These are phyloP conservation scores for Erythrophleum fordii DNA, from an alignment of 306 rosid species.

Conservation along the genomic window DNA sequence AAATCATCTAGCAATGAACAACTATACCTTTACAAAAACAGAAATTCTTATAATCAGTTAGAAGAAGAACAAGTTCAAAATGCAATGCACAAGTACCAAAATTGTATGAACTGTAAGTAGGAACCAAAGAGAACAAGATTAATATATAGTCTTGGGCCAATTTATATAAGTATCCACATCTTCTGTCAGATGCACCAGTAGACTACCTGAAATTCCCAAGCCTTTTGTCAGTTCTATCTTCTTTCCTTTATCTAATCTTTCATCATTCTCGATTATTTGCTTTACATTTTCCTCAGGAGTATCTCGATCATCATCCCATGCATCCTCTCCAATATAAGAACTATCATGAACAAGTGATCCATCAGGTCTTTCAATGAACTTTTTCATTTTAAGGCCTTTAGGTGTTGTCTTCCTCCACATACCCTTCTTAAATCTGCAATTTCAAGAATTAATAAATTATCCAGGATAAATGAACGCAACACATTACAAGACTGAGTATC, in stretches of 20 bases:
- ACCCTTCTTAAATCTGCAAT: slow-evolving; percentile 83
- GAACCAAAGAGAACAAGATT: slow-evolving; percentile 29
- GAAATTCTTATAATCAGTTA: neutral
- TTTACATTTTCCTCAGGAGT: slow-evolving; percentile 60
- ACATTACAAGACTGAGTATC: slow-evolving; percentile 11
- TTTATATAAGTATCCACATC: neutral
- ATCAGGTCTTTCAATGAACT: slow-evolving; percentile 78
- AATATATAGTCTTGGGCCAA: neutral
- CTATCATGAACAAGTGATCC: slow-evolving; percentile 85
- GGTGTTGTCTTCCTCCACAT: slow-evolving; percentile 89
- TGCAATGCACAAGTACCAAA: neutral
- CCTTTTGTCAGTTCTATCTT: slow-evolving; percentile 68
- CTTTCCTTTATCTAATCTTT: slow-evolving; percentile 58
- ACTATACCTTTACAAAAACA: neutral
- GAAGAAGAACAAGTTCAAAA: neutral
- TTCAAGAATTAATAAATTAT: slow-evolving; percentile 23
- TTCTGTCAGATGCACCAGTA: neutral
- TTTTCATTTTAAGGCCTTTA: slow-evolving; percentile 89
- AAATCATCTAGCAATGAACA: slow-evolving; percentile 21
- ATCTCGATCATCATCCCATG: slow-evolving; percentile 85
- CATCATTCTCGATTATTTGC: slow-evolving; percentile 64
- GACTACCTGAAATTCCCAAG: slow-evolving; percentile 79
- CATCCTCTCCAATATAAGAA: slow-evolving; percentile 94
- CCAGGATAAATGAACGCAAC: slow-evolving; percentile 10
- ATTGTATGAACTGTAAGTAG: neutral